Percentiles rank a stretch among this genome's conserved stretches.
Conservation (phyloP, 768 basidiomycete species). For the Boletus pseudopeckii region DNA sequence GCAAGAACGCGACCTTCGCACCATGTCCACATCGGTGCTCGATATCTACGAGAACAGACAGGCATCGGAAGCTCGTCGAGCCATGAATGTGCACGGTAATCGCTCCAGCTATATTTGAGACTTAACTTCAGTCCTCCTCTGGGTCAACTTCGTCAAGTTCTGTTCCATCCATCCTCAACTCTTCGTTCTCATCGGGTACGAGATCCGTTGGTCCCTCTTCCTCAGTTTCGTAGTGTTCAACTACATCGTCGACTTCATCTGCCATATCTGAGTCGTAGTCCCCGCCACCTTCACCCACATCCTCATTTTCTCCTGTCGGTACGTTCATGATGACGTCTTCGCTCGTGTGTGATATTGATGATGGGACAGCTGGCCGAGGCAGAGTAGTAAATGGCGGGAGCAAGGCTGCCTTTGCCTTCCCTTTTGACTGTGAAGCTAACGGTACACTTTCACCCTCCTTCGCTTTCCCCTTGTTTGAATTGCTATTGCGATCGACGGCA, state of each 20-base stretch:
- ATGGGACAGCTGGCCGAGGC: slow-evolving; percentile 27
- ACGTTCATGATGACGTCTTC: slow-evolving; percentile 24
- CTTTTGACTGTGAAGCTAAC: slow-evolving; percentile 24
- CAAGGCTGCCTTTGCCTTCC: slow-evolving; percentile 31
- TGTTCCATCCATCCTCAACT: slow-evolving; percentile 36
- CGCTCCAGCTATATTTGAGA: slow-evolving; percentile 1
- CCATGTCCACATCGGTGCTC: background rate
- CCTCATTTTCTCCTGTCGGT: slow-evolving; percentile 26
- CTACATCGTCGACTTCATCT: slow-evolving; percentile 23
- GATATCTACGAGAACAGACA: background rate
- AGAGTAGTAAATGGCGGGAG: slow-evolving; percentile 30
- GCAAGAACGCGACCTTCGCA: background rate
- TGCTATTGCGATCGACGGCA: slow-evolving; percentile 23
- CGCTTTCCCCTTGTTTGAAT: slow-evolving; percentile 27
- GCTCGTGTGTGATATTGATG: slow-evolving; percentile 26
- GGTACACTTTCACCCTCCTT: slow-evolving; percentile 34
- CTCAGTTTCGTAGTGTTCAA: slow-evolving; percentile 35
- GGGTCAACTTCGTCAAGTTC: slow-evolving; percentile 34
- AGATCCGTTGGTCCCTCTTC: slow-evolving; percentile 41
- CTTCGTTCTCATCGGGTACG: slow-evolving; percentile 45
- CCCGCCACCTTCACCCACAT: slow-evolving; percentile 32
- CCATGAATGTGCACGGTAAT: background rate
- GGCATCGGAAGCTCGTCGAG: background rate
- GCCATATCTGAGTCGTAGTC: slow-evolving; percentile 25
- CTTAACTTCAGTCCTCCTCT: slow-evolving; percentile 9